Base-by-base conservation (phyloP, 2,329 filamentous ascomycete species). In the Epichloe uncinata region DNA sequence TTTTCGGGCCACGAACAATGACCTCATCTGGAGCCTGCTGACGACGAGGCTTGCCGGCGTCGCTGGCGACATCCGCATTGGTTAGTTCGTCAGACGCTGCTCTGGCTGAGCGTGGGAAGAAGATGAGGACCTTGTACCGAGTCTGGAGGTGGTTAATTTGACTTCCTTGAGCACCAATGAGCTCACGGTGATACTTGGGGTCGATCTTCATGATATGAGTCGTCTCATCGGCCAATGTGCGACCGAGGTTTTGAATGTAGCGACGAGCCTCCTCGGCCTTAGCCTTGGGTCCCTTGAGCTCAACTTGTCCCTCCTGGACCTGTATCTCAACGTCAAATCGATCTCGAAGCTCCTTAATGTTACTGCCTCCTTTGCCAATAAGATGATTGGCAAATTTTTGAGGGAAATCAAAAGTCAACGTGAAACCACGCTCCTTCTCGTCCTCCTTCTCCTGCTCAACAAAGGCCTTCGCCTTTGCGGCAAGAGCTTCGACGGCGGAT, bases 141-240 rank as follows among this genome's bases (percentile, higher is more conserved):
- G 84, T 87, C 69, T 98, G 90, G 22, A 98, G 78, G 57, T 87
- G 84, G 70, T 93, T 93, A 62, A 98, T 91, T 63, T 94, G 87
- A 61, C 75, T 80, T 52, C 93, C 93, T 60, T 87, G 84, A 18
- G 87, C 79, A 45, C 93, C 93, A 59, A 98, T 98, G 50, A 98
- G 75, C 64, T 96, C 90, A 53, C 88, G 81, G 69, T 98, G 93
- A 68, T 85, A 97, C 69, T 95, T 88, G 50, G 91, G 85, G 51
- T 94, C 87, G 58, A 98, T 85, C 74, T 94, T 95, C 50, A 98
- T 74, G 12, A 81, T 73, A 65, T 95, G 84, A 1, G 84, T 95
- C 5, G 85, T 82, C 71, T 98, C 93, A 60, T 98, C 93, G 48
- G 94, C 89, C 60, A 95, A 78, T 63, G 86, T 86, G 65, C 85